Conservation (phyloP, 2,329 filamentous ascomycete genomes). For the Ascochyta viciae-villosae region DNA sequence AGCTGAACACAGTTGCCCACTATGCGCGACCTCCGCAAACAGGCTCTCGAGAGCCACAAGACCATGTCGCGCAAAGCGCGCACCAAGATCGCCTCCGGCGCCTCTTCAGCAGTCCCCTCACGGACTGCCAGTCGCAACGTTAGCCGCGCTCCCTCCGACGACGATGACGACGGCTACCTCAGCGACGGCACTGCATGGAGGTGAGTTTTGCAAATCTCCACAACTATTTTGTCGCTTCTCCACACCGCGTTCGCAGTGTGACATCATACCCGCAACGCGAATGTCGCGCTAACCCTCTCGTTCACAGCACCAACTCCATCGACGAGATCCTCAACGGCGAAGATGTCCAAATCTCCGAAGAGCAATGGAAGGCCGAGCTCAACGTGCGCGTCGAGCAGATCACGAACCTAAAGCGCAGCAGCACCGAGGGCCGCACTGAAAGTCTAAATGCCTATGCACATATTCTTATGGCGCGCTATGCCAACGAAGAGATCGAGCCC, state of each 20-base stretch:
- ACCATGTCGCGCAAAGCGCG: constrained; percentile 73
- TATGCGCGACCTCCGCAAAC: constrained; percentile 71
- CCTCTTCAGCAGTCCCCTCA: constrained; percentile 66
- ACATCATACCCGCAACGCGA: constrained; percentile 36
- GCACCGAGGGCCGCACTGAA: constrained; percentile 72
- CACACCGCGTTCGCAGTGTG: constrained; percentile 23
- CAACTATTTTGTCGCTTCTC: constrained; percentile 19
- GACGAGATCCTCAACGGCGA: constrained; percentile 65
- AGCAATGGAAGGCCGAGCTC: constrained; percentile 68
- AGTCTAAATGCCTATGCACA: constrained; percentile 68
- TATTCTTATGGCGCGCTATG: constrained; percentile 72
- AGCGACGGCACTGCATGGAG: constrained; percentile 67
- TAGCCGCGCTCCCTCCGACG: constrained; percentile 69
- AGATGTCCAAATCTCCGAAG: constrained; percentile 58
- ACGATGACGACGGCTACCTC: constrained; percentile 64
- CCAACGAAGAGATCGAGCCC: constrained; percentile 66
- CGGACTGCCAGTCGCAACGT: constrained; percentile 55
- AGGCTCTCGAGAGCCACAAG: constrained; percentile 75
- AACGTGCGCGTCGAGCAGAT: constrained; percentile 74
- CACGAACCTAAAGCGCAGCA: constrained; percentile 79
- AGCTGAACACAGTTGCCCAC: constrained; percentile 2
- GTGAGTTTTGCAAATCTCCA: constrained; percentile 45
- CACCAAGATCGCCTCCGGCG: constrained; percentile 62
- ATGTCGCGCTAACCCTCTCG: constrained; percentile 30
- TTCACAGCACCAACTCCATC: constrained; percentile 66